Evolutionary conservation across 2,329 filamentous ascomycete genomes (phyloP), one percentile per base, ranked within the genome.

Genomic region (Aspergillus carbonarius): DNA sequence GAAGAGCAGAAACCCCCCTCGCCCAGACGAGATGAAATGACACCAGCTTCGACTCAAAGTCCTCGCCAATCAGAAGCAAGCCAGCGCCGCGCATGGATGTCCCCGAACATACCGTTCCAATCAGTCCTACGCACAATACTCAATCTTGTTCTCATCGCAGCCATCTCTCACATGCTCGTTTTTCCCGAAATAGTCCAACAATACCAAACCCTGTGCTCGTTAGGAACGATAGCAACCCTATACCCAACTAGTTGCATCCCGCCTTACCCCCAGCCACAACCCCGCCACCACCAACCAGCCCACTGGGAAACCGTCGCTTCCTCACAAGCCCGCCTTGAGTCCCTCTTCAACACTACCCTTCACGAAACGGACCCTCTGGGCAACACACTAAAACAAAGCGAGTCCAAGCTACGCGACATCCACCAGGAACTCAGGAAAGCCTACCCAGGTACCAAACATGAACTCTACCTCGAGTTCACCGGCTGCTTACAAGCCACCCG

Each of bases 381-480:
- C 9, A 55, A 53, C 40, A 62, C 63, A 5, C 63, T 75, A 20
- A 70, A 70, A 61, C 68, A 72, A 57, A 72, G 67, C 57, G 71
- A 74, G 49, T 63, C 63, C 54, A 66, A 66, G 46, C 68, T 76
- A 9, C 64, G 60, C 27, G 63, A 64, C 20, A 57, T 74, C 17
- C 68, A 74, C 39, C 42, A 59, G 0, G 64, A 67, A 15, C 57
- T 76, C 6, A 69, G 68, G 48, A 57, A 58, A n/a, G 60, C 59
- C 27, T 70, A 73, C 46, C 67, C 71, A 13, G 66, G 68, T 20
- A 68, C 60, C 2, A 70, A 67, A 25, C 63, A 76, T 49, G 73
- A 74, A n/a, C 68, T 76, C 1, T 67, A 73, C 13, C 71, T 76
- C 10, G 74, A 76, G 57, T 76, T 75, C 55, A 64, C 69, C 49